Evolutionary conservation across 2,329 filamentous ascomycete species (phyloP).

Genomic region (Chrysosporium queenslandicum): DNA sequence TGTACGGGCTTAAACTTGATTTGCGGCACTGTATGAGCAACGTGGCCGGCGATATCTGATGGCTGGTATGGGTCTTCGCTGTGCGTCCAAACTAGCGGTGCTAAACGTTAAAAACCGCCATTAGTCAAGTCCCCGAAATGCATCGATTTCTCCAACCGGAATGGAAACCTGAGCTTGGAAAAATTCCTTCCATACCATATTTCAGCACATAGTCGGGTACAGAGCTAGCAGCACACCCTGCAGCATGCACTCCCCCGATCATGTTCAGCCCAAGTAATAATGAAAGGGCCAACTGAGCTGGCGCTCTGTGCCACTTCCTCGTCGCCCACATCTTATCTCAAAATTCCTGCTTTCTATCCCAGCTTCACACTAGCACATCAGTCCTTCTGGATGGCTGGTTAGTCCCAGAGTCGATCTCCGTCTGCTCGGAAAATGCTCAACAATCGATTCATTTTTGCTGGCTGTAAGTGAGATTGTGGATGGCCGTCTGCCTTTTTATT

Average conservation of each 20-base stretch:
- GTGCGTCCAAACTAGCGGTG: conserved; percentile 44
- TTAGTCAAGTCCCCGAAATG: too few relatives aligned
- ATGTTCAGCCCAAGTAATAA: not conserved
- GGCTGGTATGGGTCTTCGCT: conserved; percentile 42
- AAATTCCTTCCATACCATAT: conserved; percentile 31
- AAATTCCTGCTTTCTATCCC: not conserved
- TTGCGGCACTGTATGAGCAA: conserved; percentile 39
- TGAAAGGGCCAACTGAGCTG: not conserved
- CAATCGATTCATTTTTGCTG: not conserved
- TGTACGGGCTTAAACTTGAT: conserved; percentile 35
- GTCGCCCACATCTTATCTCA: not conserved
- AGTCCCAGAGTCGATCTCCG: not conserved
- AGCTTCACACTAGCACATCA: too few relatives aligned
- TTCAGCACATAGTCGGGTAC: conserved; percentile 39
- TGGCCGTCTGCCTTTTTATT: not conserved
- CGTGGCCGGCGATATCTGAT: conserved; percentile 40
- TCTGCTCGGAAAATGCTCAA: not conserved
- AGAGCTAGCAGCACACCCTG: conserved; percentile 1
- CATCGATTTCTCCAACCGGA: not conserved
- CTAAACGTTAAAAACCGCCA: conserved; percentile 23
- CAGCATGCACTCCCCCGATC: not conserved
- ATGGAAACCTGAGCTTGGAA: not conserved
- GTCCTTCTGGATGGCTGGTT: too few relatives aligned
- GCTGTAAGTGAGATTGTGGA: not conserved
- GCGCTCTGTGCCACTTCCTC: not conserved